Conservation (phyloP, 768 basidiomycete genomes). For the Tricholoma matsutake region DNA sequence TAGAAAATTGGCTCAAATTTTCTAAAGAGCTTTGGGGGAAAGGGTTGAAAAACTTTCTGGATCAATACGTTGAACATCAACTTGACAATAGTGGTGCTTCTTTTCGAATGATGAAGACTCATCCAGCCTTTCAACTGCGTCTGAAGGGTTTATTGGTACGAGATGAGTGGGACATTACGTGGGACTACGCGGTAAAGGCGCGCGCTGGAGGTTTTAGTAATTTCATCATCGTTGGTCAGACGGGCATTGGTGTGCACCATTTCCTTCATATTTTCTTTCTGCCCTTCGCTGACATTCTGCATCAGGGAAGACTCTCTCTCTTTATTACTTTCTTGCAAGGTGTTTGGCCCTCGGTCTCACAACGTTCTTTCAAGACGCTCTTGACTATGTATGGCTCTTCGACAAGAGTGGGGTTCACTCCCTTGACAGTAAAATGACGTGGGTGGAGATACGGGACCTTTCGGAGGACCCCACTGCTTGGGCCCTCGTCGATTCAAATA, state of each 20-base stretch:
- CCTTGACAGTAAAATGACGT: not conserved
- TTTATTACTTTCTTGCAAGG: not conserved
- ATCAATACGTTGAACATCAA: not conserved
- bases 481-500: not conserved
- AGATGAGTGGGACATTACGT: not conserved
- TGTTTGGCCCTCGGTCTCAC: too few relatives aligned
- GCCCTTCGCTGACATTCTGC: not conserved
- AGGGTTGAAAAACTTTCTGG: not conserved
- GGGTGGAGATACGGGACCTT: not conserved
- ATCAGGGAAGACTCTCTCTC: not conserved
- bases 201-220: not conserved
- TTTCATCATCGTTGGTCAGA: not conserved
- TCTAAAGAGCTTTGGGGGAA: not conserved
- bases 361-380: not conserved
- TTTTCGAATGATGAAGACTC: not conserved
- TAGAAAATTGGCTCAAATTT: not conserved
- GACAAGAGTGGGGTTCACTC: not conserved
- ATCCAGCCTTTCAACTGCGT: not conserved
- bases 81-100: not conserved
- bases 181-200: not conserved
- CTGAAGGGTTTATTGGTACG: not conserved
- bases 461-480: not conserved
- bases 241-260: not conserved
- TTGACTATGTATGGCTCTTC: not conserved
- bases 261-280: not conserved